Conservation (phyloP, 2,329 filamentous ascomycete species). For the Didymellaceae sp. region DNA sequence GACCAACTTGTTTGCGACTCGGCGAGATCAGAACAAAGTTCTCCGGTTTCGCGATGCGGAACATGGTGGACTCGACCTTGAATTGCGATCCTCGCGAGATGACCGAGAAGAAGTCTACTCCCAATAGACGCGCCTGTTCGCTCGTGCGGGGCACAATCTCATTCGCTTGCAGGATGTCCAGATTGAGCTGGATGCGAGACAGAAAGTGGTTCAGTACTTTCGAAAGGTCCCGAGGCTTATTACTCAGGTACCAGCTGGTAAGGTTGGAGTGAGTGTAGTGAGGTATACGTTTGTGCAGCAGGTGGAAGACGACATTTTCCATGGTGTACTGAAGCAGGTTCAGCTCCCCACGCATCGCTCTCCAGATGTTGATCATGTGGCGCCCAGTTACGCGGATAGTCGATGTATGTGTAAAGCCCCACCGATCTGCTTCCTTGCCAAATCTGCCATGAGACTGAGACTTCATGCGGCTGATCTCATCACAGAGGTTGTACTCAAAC, state of each 20-base stretch:
- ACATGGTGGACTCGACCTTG: slow-evolving; percentile 99
- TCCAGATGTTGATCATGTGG: slow-evolving; percentile 97
- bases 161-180: slow-evolving; percentile 91
- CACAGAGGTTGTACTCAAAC: slow-evolving; percentile 88
- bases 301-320: slow-evolving; percentile 93
- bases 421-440: slow-evolving; percentile 84
- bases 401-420: slow-evolving; percentile 94
- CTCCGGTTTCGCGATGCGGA: slow-evolving; percentile 95
- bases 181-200: slow-evolving; percentile 75
- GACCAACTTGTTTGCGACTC: slow-evolving; percentile 87
- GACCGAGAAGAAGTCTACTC: slow-evolving; percentile 96
- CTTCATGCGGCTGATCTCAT: slow-evolving; percentile 90
- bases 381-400: slow-evolving; percentile 91
- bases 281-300: slow-evolving; percentile 85
- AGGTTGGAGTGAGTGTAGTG: slow-evolving; percentile 82
- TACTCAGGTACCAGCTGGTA: slow-evolving; percentile 80
- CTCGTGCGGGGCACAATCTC: slow-evolving; percentile 88
- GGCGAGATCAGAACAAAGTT: slow-evolving; percentile 91
- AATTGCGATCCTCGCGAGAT: slow-evolving; percentile 95
- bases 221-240: slow-evolving; percentile 70
- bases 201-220: slow-evolving; percentile 82
- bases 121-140: slow-evolving; percentile 90
- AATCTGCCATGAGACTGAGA: slow-evolving; percentile 81
- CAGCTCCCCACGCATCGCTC: slow-evolving; percentile 91
- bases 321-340: slow-evolving; percentile 93